Conservation (phyloP, 352 stramenopile genomes). For the Phytophthora cryptogea region DNA sequence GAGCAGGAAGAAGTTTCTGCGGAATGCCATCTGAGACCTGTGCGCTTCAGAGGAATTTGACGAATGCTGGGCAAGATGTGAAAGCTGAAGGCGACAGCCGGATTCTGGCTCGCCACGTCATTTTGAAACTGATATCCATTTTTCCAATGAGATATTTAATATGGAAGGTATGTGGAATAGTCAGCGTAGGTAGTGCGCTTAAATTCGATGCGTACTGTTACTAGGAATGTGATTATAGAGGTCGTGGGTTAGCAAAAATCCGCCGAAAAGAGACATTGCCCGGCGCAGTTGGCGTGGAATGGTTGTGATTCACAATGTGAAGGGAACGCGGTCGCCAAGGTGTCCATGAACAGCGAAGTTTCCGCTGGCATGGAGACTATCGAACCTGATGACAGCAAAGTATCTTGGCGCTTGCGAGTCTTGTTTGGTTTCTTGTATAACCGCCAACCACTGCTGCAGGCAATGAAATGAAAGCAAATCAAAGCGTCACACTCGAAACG, state of each 20-base stretch:
- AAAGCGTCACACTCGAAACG: background rate
- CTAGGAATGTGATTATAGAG: slow-evolving; percentile 3
- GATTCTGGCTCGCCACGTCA: slow-evolving; percentile 1
- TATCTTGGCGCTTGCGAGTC: background rate
- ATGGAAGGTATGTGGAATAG: slow-evolving; percentile 1
- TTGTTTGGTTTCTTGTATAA: background rate
- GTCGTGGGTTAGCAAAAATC: slow-evolving; percentile 23
- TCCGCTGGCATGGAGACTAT: background rate
- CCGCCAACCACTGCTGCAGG: background rate
- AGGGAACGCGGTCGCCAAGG: slow-evolving; percentile 9
- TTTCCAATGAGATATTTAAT: slow-evolving; percentile 18
- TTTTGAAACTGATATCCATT: slow-evolving; percentile 9
- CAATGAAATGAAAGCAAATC: no score
- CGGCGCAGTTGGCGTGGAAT: slow-evolving; percentile 19
- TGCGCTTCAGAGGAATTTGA: slow-evolving; percentile 18
- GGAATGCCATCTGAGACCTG: slow-evolving; percentile 30
- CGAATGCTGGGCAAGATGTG: slow-evolving; percentile 27
- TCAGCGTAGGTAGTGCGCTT: background rate
- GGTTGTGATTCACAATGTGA: no score
- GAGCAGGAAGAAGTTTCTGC: slow-evolving; percentile 35
- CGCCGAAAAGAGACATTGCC: slow-evolving; percentile 14
- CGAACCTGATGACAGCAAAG: background rate
- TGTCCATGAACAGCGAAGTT: background rate
- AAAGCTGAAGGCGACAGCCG: slow-evolving; percentile 9
- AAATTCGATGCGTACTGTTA: slow-evolving; percentile 1